Base-by-base conservation (phyloP, 2,329 filamentous ascomycete species). In the Trichoderma guizhouense region DNA sequence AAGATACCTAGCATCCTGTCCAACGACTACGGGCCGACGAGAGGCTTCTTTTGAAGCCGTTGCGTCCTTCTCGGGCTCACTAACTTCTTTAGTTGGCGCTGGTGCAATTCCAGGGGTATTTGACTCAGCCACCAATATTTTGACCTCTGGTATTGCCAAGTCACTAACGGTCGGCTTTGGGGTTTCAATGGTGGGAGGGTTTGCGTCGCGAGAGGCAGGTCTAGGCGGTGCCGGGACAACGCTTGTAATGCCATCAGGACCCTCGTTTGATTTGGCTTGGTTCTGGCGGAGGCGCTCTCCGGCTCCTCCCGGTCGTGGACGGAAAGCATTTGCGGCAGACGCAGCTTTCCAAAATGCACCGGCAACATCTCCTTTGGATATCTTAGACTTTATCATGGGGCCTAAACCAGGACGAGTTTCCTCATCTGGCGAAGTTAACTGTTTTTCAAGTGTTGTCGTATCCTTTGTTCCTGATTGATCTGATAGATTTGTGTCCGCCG, bases 311-410 rank as follows among this genome's bases (percentile, higher is more conserved):
- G 91, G 91, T 72, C 95, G 90, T 24, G 95, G 95, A 78, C 95
- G 97, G 83, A 98, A 98, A 9, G 83, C 82, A 14, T 77, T 78
- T 1, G 87, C 87, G 47, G 81, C 86, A 62, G 81, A 91, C 14
- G 81, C 81, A 28, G 94, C 94, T 81, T 94, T 97, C 82, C 93
- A 92, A 73, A 98, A 89, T 7, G 89, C 87, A 43, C 89, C 91
- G 24, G 93, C 93, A 76, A 96, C 86, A 71, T 96, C 91, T n/a
- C 86, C 87, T 74, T 88, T 90, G 1, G 90, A 91, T 73, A 88
- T 89, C 78, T 93, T 93, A 74, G 91, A 89, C 81, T 93, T 95
- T 77, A 98, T 92, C 95, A 97, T 97, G 2, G 94, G 93, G 0
- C 94, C 94, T 7, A 97, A 86, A 1, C 94, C 94, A 21, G 94